Percentiles rank a stretch among this genome's conserved stretches.
phyloP scores from a whole-genome alignment of 768 basidiomycete species.

The Symmetrospora coprosmae region DNA sequence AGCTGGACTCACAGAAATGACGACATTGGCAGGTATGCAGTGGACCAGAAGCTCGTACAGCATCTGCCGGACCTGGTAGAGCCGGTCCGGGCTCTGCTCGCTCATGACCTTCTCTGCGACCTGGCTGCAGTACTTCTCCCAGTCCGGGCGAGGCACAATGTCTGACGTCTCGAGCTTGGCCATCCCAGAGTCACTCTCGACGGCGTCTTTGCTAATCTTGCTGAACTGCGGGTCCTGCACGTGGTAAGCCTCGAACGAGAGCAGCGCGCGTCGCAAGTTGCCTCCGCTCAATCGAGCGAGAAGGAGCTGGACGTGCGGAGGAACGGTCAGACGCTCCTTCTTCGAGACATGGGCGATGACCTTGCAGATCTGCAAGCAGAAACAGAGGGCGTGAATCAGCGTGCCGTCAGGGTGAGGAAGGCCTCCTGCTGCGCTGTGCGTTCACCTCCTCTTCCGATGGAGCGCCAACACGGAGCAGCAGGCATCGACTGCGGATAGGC shows the following conservation, averaged over 20 bases:
- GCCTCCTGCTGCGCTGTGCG: no score
- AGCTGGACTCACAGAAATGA: constrained; percentile 57
- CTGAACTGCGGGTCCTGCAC: constrained; percentile 53
- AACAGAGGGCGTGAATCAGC: background rate
- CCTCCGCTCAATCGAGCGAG: constrained; percentile 71
- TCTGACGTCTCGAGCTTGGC: constrained; percentile 27
- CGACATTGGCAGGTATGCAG: constrained; percentile 84
- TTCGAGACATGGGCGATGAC: constrained; percentile 69
- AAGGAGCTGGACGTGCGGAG: constrained; percentile 55
- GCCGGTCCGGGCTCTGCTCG: constrained; percentile 73
- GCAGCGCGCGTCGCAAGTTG: constrained; percentile 84
- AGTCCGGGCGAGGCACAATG: constrained; percentile 68
- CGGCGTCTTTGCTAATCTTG: constrained; percentile 20
- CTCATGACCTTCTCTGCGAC: constrained; percentile 76
- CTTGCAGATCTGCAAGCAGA: constrained; percentile 50
- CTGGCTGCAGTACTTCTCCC: constrained; percentile 92
- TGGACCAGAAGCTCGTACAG: constrained; percentile 91
- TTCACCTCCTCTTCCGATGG: constrained; percentile 66
- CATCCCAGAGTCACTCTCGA: constrained; percentile 9
- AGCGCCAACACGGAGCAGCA: constrained; percentile 83
- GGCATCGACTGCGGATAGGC: constrained; percentile 87
- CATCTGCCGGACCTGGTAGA: constrained; percentile 84
- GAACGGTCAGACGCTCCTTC: constrained; percentile 66
- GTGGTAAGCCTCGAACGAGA: constrained; percentile 86
- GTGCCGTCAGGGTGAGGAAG: constrained; percentile 3